These are phyloP conservation scores for Gynandropsis gynandra DNA, from an alignment of 345 rosid genomes.

Conservation along the genomic window DNA sequence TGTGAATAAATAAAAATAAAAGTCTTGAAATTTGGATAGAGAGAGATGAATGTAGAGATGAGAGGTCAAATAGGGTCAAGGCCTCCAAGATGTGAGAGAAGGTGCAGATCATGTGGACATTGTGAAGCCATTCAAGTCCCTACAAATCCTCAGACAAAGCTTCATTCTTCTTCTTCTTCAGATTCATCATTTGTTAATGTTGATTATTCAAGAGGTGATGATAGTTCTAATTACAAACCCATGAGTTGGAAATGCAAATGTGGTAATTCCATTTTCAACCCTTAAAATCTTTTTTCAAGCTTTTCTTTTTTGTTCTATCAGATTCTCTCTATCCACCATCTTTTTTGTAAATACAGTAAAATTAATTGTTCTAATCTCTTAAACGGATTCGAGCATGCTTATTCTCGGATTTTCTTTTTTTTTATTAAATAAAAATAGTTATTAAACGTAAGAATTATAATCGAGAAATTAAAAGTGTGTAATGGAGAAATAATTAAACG, in stretches of 20 bases:
- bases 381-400: no score
- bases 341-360: no score
- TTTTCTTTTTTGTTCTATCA: slow-evolving; percentile 7
- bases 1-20: background rate
- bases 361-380: no score
- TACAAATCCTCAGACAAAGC: slow-evolving; percentile 47
- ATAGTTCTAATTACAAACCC: slow-evolving; percentile 68
- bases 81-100: slow-evolving; percentile 82
- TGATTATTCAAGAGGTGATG: slow-evolving; percentile 60
- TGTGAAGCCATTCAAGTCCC: slow-evolving; percentile 95
- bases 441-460: no score
- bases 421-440: no score
- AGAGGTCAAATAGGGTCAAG: slow-evolving; percentile 74
- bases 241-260: slow-evolving; percentile 98
- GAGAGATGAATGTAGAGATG: slow-evolving; percentile 29
- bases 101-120: slow-evolving; percentile 66
- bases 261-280: slow-evolving; percentile 78
- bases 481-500: background rate
- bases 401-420: no score
- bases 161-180: slow-evolving; percentile 21
- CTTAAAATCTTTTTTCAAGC: slow-evolving; percentile 35
- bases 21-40: slow-evolving; percentile 20
- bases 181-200: slow-evolving; percentile 14
- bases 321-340: background rate
- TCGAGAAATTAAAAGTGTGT: slow-evolving; percentile 7